Conservation (phyloP, 2,329 filamentous ascomycete genomes). For the Penicillium concentricum region DNA sequence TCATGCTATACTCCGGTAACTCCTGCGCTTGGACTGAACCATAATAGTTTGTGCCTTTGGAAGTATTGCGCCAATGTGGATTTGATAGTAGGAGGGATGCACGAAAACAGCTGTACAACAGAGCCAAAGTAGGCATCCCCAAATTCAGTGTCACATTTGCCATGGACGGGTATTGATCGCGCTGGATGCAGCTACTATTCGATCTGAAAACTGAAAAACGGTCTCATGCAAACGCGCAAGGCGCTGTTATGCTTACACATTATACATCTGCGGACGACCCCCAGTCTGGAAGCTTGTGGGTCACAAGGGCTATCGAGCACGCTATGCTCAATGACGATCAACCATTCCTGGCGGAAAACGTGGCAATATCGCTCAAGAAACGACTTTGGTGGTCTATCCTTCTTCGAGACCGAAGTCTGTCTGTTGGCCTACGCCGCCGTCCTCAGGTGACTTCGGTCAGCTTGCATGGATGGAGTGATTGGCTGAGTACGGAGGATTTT, state of each 20-base stretch:
- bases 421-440: slow-evolving; percentile 51
- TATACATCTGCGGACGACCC: slow-evolving; percentile 42
- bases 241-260: slow-evolving; percentile 29
- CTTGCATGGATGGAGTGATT: slow-evolving; percentile 45
- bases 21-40: slow-evolving; percentile 6
- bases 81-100: slow-evolving; percentile 47
- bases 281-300: slow-evolving; percentile 42
- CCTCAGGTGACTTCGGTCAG: slow-evolving; percentile 52
- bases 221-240: slow-evolving; percentile 30
- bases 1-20: too few relatives aligned
- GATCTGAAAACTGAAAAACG: slow-evolving; percentile 30
- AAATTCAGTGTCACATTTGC: background rate
- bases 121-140: slow-evolving; percentile 39
- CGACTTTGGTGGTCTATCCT: slow-evolving; percentile 58
- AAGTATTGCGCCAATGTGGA: slow-evolving; percentile 43
- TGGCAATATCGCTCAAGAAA: slow-evolving; percentile 44
- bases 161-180: background rate
- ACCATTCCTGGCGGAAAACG: slow-evolving; percentile 37
- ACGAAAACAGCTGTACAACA: slow-evolving; percentile 47
- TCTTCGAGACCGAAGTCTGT: slow-evolving; percentile 52
- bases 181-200: slow-evolving; percentile 26
- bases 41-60: slow-evolving; percentile 48
- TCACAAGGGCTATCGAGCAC: slow-evolving; percentile 52
- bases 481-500: slow-evolving; percentile 46
- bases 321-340: slow-evolving; percentile 49